Evolutionary conservation across 2,329 filamentous ascomycete genomes (phyloP).

Genomic region (Colletotrichum cordylinicola): DNA sequence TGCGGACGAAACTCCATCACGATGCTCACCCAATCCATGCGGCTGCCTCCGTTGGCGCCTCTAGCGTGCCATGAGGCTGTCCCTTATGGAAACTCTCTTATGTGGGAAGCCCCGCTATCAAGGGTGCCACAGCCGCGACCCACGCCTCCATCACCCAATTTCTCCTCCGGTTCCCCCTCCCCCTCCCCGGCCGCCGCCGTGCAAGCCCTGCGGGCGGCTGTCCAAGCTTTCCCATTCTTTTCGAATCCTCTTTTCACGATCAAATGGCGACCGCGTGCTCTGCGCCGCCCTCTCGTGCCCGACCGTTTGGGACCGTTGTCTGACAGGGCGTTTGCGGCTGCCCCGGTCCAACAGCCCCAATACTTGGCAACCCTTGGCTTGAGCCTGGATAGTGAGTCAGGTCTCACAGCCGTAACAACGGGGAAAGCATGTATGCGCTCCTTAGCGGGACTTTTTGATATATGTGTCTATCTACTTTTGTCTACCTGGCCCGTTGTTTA

Average conservation of each 20-base stretch:
- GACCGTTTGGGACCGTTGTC: conserved; percentile 4
- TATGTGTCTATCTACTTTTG: not conserved
- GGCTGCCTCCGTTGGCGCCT: not conserved
- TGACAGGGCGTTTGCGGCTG: conserved; percentile 4
- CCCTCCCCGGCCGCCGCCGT: not conserved
- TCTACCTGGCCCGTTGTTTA: not conserved
- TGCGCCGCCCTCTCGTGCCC: not conserved
- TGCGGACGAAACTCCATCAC: not conserved
- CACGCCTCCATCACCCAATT: not conserved
- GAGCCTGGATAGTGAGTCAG: conserved; percentile 11
- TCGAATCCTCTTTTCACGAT: not conserved
- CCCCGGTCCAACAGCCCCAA: not conserved
- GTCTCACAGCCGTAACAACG: not conserved
- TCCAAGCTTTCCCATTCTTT: not conserved
- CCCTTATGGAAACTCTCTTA: not conserved
- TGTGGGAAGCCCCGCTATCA: not conserved
- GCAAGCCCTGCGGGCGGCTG: not conserved
- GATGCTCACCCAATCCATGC: not conserved
- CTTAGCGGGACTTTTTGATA: not conserved
- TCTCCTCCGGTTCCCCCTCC: not conserved
- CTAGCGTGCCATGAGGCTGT: not conserved
- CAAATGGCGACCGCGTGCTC: not conserved
- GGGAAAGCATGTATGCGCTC: not conserved
- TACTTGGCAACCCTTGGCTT: not conserved
- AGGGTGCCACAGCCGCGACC: not conserved